Evolutionary conservation across 192 early-diverging fungal species (phyloP).

Genomic region (Rhizophagus prolifer): DNA sequence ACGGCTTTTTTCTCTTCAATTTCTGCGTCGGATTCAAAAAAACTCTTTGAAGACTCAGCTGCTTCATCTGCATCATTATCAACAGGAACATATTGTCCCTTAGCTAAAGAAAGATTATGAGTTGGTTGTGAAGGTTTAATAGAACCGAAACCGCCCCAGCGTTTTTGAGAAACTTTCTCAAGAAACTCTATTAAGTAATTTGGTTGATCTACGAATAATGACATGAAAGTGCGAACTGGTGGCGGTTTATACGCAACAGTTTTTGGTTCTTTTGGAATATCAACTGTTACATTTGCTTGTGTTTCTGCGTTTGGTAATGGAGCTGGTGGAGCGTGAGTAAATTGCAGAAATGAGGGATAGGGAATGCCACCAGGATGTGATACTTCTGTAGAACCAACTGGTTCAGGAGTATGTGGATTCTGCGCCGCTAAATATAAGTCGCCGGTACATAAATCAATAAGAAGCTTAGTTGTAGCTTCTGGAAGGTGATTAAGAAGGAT

Average conservation of each 20-base stretch:
- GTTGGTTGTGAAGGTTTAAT: slow-evolving; percentile 26
- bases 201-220: slow-evolving; percentile 83
- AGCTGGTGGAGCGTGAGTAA: slow-evolving; percentile 8
- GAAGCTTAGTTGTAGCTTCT: slow-evolving; percentile 52
- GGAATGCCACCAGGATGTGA: slow-evolving; percentile 3
- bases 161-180: slow-evolving; percentile 77
- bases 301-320: slow-evolving; percentile 15
- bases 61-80: slow-evolving; percentile 33
- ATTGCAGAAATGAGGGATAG: slow-evolving; percentile 36
- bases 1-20: slow-evolving; percentile 69
- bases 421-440: slow-evolving; percentile 25
- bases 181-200: slow-evolving; percentile 80
- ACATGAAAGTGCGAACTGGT: slow-evolving; percentile 74
- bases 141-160: slow-evolving; percentile 54
- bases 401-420: slow-evolving; percentile 29
- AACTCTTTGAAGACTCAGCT: slow-evolving; percentile 29
- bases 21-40: slow-evolving; percentile 35
- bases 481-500: slow-evolving; percentile 55
- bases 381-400: background rate
- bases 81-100: slow-evolving; percentile 13
- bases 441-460: slow-evolving; percentile 57
- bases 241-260: slow-evolving; percentile 45
- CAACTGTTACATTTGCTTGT: slow-evolving; percentile 16
- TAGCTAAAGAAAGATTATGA: slow-evolving; percentile 20
- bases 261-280: slow-evolving; percentile 16